These are phyloP conservation scores for Mortierella sp. DNA, from an alignment of 371 early-diverging fungal species.

Conservation along the genomic window DNA sequence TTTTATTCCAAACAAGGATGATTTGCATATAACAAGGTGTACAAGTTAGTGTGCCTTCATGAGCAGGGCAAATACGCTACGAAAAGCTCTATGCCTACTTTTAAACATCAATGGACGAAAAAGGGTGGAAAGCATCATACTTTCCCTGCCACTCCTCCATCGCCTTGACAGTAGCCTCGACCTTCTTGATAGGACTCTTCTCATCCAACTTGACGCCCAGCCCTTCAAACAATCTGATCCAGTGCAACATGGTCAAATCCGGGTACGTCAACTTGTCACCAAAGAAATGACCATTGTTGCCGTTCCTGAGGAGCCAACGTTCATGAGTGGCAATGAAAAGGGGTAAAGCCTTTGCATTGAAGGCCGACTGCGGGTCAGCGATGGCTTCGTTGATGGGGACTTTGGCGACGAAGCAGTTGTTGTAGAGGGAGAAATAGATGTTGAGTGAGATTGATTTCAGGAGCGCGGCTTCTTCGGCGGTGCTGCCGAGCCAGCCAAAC, in stretches of 20 bases:
- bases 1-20: too few species aligned
- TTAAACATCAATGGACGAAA: conserved; percentile 19
- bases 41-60: too few species aligned
- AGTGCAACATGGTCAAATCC: conserved; percentile 39
- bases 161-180: conserved; percentile 17
- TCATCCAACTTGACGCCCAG: conserved; percentile 29
- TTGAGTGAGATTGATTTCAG: conserved; percentile 40
- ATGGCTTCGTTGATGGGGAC: conserved; percentile 22
- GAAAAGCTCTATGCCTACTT: too few species aligned
- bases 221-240: conserved; percentile 29
- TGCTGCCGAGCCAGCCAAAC: conserved; percentile 33
- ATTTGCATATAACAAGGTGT: too few species aligned
- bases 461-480: conserved; percentile 25
- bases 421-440: conserved; percentile 37
- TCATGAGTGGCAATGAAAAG: conserved; percentile 31
- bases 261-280: conserved; percentile 30
- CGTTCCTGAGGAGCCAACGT: conserved; percentile 44
- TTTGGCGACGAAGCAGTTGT: conserved; percentile 18
- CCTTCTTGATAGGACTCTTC: conserved; percentile 25
- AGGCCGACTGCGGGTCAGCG: conserved; percentile 19
- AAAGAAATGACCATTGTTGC: conserved; percentile 50
- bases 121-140: conserved; percentile 33
- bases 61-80: too few species aligned
- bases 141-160: conserved; percentile 36
- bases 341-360: conserved; percentile 31